phyloP scores from a whole-genome alignment of 495 filamentous ascomycete genomes.

The Penicillium chermesinum region DNA sequence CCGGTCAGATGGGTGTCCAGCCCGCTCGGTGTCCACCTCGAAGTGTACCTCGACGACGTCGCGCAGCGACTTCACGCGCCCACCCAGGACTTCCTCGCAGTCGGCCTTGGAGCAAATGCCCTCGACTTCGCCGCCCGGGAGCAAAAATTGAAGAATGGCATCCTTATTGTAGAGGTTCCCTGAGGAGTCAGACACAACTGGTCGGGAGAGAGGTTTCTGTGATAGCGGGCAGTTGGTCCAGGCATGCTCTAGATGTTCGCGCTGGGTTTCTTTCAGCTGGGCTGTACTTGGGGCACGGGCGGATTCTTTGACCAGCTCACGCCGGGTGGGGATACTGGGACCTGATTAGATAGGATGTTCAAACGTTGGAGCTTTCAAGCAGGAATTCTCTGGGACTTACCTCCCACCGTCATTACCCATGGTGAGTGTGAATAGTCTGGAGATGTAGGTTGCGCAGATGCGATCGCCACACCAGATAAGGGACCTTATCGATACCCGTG shows the following conservation, averaged over 20 bases:
- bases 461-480: background rate
- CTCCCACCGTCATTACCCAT: constrained; percentile 97
- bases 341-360: background rate
- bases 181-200: constrained; percentile 77
- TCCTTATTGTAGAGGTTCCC: constrained; percentile 96
- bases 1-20: constrained; percentile 26
- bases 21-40: constrained; percentile 46
- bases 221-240: constrained; percentile 87
- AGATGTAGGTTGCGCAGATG: background rate
- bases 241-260: constrained; percentile 74
- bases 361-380: background rate
- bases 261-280: constrained; percentile 81
- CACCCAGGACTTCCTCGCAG: constrained; percentile 62
- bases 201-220: constrained; percentile 61
- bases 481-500: background rate
- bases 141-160: constrained; percentile 73
- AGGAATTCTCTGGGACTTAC: constrained; percentile 28
- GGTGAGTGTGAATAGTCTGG: constrained; percentile 12
- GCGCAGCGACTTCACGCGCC: constrained; percentile 69
- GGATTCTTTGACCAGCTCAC: constrained; percentile 89
- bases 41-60: constrained; percentile 91
- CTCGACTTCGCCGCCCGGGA: constrained; percentile 56
- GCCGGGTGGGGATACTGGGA: constrained; percentile 78
- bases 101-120: constrained; percentile 50
- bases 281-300: constrained; percentile 76